A percentile compares a stretch with the other conserved stretches of the same genome.
Conservation (phyloP, 2,329 filamentous ascomycete species). For the Fusarium graminum region DNA sequence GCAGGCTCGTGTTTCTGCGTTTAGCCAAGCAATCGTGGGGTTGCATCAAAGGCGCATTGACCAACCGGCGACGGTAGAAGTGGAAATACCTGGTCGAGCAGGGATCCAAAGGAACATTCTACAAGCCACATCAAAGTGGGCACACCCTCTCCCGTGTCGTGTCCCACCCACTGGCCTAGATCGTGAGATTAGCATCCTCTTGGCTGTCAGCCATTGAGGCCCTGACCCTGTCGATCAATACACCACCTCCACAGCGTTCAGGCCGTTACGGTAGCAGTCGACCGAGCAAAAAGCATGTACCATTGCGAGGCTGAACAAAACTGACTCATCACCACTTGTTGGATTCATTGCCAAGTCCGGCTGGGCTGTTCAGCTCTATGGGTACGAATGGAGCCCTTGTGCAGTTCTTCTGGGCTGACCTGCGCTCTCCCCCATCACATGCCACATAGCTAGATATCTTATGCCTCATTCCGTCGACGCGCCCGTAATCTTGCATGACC, state of each 20-base stretch:
- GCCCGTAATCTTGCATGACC: conserved; percentile 40
- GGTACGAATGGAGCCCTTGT: conserved; percentile 13
- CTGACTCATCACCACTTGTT: conserved; percentile 6
- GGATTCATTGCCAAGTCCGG: conserved; percentile 13
- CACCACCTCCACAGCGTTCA: not conserved
- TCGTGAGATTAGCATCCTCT: conserved; percentile 20
- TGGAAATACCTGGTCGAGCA: not conserved
- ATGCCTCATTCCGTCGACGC: conserved; percentile 18
- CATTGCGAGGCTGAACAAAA: conserved; percentile 11
- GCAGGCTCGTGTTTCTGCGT: conserved; percentile 28
- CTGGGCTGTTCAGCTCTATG: conserved; percentile 21
- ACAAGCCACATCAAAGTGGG: not conserved
- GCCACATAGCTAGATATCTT: conserved; percentile 7
- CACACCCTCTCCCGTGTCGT: not conserved
- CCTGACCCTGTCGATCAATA: conserved; percentile 14
- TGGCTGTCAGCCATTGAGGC: conserved; percentile 5
- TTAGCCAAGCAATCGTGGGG: not conserved
- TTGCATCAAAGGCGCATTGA: conserved; percentile 8
- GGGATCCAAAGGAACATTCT: not conserved
- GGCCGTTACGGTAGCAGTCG: not conserved
- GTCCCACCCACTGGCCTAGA: conserved; percentile 7
- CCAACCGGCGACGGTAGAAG: not conserved
- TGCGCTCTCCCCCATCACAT: conserved; percentile 14
- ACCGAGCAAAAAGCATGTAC: not conserved
- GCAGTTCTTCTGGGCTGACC: conserved; percentile 24